Evolutionary conservation across 2,329 filamentous ascomycete species (phyloP).

Genomic region (Colletotrichum higginsianum): DNA sequence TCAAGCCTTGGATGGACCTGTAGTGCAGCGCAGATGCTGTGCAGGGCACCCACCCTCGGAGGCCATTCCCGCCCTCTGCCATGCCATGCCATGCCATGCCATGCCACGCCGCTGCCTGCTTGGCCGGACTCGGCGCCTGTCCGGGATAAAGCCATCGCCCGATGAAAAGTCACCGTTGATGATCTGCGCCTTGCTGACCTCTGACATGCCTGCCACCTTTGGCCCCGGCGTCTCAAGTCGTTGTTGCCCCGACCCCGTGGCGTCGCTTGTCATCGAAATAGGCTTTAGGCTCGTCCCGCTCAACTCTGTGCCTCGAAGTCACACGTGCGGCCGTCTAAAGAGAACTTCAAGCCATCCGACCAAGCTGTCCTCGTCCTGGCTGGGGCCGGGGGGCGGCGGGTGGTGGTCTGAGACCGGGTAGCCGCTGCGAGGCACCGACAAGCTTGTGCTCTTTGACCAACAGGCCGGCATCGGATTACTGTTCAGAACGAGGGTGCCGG

Average conservation of each 20-base stretch:
- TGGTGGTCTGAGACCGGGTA: too few species aligned
- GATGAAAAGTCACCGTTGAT: slow-evolving; percentile 2
- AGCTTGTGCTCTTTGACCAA: background rate
- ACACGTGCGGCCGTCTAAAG: background rate
- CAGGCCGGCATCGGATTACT: too few species aligned
- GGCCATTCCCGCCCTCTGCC: background rate
- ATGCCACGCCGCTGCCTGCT: slow-evolving; percentile 22
- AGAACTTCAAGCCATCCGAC: background rate
- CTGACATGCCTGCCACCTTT: background rate
- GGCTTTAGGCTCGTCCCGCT: slow-evolving; percentile 8
- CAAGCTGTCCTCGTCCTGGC: background rate
- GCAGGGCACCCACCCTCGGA: background rate
- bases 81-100: too few species aligned
- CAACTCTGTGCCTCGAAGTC: background rate
- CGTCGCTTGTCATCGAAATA: background rate
- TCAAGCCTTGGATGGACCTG: slow-evolving; percentile 16
- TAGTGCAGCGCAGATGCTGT: slow-evolving; percentile 8
- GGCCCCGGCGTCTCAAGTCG: background rate
- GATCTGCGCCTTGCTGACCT: slow-evolving; percentile 14
- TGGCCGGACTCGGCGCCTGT: background rate
- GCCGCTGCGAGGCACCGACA: background rate
- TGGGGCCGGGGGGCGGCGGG: background rate
- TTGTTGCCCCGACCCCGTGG: background rate
- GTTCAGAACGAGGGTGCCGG: too few species aligned
- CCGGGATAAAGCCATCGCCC: background rate